Evolutionary conservation across 2,329 filamentous ascomycete species (phyloP).

Genomic region (Allantophomopsis cytisporea): DNA sequence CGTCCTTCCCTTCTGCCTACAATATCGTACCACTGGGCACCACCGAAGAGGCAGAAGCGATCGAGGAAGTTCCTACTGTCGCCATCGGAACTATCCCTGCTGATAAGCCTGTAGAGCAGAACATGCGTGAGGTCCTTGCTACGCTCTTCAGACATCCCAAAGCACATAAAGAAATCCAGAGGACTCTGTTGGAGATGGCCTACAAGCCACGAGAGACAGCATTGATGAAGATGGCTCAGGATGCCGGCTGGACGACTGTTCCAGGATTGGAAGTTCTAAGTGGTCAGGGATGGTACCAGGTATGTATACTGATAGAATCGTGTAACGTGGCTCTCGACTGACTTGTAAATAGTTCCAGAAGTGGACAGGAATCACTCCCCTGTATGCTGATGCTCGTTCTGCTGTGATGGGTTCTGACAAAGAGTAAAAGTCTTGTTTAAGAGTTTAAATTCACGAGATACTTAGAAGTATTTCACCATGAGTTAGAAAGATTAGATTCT

Average conservation of each 20-base stretch:
- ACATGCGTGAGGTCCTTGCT: slow-evolving; percentile 51
- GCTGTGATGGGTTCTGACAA: slow-evolving; percentile 31
- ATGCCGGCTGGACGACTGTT: slow-evolving; percentile 69
- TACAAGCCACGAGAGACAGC: slow-evolving; percentile 81
- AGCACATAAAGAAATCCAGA: slow-evolving; percentile 18
- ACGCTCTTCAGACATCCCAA: slow-evolving; percentile 30
- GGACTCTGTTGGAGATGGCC: slow-evolving; percentile 83
- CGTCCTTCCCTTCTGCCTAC: slow-evolving; percentile 62
- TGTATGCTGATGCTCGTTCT: slow-evolving; percentile 55
- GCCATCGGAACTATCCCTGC: slow-evolving; percentile 87
- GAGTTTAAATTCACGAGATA: no score
- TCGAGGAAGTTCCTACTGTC: slow-evolving; percentile 46
- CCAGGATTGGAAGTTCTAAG: slow-evolving; percentile 81
- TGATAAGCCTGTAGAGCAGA: slow-evolving; percentile 65
- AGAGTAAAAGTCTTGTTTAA: background rate
- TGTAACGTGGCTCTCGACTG: slow-evolving; percentile 6
- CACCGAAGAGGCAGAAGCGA: slow-evolving; percentile 30
- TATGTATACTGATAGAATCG: slow-evolving; percentile 24
- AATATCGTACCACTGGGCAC: slow-evolving; percentile 51
- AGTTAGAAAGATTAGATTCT: no score
- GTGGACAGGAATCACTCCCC: slow-evolving; percentile 70
- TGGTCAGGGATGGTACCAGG: slow-evolving; percentile 81
- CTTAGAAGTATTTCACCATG: no score
- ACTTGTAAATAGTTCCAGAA: slow-evolving; percentile 48
- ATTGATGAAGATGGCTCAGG: slow-evolving; percentile 70